Conservation (phyloP, 148 eudicot genomes). For the Vaccinium myrtillus region DNA sequence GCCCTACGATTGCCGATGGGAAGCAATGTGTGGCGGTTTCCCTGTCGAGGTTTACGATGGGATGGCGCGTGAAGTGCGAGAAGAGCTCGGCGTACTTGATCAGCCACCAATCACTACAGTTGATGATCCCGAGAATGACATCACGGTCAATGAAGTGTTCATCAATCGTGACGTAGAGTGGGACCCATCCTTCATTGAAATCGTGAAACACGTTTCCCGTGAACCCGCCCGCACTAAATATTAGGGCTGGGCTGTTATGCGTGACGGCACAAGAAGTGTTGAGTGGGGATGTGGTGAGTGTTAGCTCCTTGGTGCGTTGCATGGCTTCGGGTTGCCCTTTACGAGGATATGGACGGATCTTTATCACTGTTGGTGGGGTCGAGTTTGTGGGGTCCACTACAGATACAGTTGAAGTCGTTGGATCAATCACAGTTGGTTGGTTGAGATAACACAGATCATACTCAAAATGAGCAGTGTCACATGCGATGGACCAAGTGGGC, state of each 20-base stretch:
- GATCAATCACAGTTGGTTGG: conserved; percentile 44
- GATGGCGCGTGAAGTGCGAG: conserved; percentile 35
- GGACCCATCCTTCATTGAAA: conserved; percentile 52
- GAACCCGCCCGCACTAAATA: conserved; percentile 51
- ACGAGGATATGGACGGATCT: conserved; percentile 53
- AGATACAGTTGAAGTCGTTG: conserved; percentile 34
- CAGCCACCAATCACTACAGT: conserved; percentile 50
- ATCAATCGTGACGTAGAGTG: conserved; percentile 45
- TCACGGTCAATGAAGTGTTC: conserved; percentile 38
- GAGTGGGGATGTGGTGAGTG: conserved; percentile 33
- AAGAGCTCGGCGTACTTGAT: conserved; percentile 48
- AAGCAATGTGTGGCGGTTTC: conserved; percentile 49
- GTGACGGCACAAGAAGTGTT: conserved; percentile 26
- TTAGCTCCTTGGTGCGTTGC: conserved; percentile 33
- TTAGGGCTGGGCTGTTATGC: conserved; percentile 43
- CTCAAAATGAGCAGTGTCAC: conserved; percentile 46
- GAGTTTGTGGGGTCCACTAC: conserved; percentile 27
- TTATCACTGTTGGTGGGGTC: conserved; percentile 17
- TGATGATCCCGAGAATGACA: conserved; percentile 38
- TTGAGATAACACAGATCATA: conserved; percentile 45
- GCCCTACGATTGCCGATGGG: conserved; percentile 39
- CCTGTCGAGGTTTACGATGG: conserved; percentile 45
- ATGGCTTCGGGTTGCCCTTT: conserved; percentile 37
- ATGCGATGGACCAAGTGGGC: conserved; percentile 29
- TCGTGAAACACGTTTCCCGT: conserved; percentile 54